phyloP scores from a whole-genome alignment of 306 rosid species.

The Fragaria vesca region DNA sequence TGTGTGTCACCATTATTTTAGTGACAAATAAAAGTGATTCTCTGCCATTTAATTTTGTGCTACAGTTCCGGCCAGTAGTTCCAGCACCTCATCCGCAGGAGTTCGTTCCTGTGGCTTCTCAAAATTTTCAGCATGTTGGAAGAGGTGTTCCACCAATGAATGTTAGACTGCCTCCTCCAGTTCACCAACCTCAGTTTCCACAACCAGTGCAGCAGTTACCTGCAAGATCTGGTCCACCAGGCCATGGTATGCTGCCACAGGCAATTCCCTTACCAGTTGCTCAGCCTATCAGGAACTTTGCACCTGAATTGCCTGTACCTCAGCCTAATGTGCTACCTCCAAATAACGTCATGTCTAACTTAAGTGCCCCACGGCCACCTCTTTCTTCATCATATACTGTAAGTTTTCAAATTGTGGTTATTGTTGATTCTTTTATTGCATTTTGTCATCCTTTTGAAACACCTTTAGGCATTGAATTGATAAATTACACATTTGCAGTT shows the following conservation, averaged over 20 bases:
- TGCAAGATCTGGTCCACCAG: conserved; percentile 57
- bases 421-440: neutral
- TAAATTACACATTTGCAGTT: conserved; percentile 48
- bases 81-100: conserved; percentile 69
- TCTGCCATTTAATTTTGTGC: conserved; percentile 12
- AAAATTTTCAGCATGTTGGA: conserved; percentile 72
- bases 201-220: conserved; percentile 71
- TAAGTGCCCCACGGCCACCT: conserved; percentile 63
- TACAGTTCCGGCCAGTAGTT: conserved; percentile 72
- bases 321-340: conserved; percentile 60
- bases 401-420: conserved; percentile 31
- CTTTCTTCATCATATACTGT: conserved; percentile 71
- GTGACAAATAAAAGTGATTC: neutral
- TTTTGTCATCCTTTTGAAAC: conserved; percentile 5
- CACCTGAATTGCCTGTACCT: conserved; percentile 52
- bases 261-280: conserved; percentile 55
- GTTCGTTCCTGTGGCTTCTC: conserved; percentile 65
- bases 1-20: conserved; percentile 3
- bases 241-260: conserved; percentile 52
- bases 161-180: conserved; percentile 69
- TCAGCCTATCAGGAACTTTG: conserved; percentile 56
- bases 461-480: conserved; percentile 25
- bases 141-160: conserved; percentile 62
- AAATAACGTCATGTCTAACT: conserved; percentile 53
- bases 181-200: conserved; percentile 60